Evolutionary conservation across 2,329 filamentous ascomycete species (phyloP).

Genomic region (Neonectria punicea): DNA sequence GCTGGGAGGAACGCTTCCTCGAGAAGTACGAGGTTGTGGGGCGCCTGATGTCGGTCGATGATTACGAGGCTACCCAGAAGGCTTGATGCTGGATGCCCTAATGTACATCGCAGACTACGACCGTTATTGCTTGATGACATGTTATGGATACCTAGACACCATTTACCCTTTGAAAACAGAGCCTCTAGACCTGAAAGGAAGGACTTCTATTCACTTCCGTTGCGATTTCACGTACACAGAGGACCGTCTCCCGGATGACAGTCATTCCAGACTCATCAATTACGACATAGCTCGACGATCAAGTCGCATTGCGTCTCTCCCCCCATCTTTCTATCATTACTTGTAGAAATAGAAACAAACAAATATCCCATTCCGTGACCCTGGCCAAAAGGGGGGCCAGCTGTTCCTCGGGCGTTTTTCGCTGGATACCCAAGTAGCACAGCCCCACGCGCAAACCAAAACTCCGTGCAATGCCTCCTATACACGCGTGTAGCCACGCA

Average conservation of each 20-base stretch:
- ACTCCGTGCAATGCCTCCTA: conserved; percentile 50
- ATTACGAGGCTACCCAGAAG: conserved; percentile 44
- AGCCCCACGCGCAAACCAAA: conserved; percentile 40
- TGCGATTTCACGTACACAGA: background rate
- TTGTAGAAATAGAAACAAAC: conserved; percentile 11
- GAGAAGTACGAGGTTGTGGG: conserved; percentile 98
- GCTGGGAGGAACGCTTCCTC: conserved; percentile 93
- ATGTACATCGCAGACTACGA: background rate
- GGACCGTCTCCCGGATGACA: background rate
- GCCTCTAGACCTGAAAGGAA: background rate
- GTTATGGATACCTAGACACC: background rate
- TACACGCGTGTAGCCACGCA: conserved; percentile 39
- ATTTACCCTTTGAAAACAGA: background rate
- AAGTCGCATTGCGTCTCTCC: conserved; percentile 5
- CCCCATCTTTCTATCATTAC: conserved; percentile 23
- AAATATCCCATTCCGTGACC: conserved; percentile 17
- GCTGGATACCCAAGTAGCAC: conserved; percentile 33
- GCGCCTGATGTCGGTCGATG: conserved; percentile 72
- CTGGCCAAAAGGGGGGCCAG: conserved; percentile 1
- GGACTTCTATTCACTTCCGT: background rate
- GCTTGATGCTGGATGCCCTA: conserved; percentile 8
- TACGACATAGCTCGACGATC: background rate
- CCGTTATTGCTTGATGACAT: background rate
- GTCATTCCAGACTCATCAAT: background rate
- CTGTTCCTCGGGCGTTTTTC: conserved; percentile 3